A percentile compares a stretch with the other conserved stretches of the same genome.
phyloP scores from a whole-genome alignment of 2,329 filamentous ascomycete species.

The Alternaria metachromatica region DNA sequence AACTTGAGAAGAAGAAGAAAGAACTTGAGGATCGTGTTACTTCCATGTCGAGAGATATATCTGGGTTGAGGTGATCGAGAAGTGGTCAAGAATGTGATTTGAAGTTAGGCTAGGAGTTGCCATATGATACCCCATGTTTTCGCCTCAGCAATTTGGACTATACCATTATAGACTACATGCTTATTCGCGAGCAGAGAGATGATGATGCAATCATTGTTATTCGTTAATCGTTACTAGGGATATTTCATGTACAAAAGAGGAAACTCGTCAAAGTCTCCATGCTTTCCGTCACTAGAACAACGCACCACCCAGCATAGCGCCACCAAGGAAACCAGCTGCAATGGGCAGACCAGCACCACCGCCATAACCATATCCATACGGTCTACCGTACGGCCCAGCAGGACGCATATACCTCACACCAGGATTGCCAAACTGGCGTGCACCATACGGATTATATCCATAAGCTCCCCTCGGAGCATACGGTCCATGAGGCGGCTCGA shows the following conservation, averaged over 20 bases:
- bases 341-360: slow-evolving; percentile 46
- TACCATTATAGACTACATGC: background rate
- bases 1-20: slow-evolving; percentile 69
- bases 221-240: background rate
- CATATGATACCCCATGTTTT: slow-evolving; percentile 10
- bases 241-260: background rate
- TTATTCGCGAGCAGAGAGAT: background rate
- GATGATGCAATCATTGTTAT: background rate
- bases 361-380: slow-evolving; percentile 48
- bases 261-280: background rate
- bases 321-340: slow-evolving; percentile 44
- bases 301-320: slow-evolving; percentile 41
- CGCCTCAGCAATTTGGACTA: background rate
- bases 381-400: slow-evolving; percentile 53
- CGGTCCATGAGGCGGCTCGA: slow-evolving; percentile 59
- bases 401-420: slow-evolving; percentile 60
- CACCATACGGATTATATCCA: slow-evolving; percentile 56
- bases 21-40: slow-evolving; percentile 68
- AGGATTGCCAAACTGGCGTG: slow-evolving; percentile 55
- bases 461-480: slow-evolving; percentile 40
- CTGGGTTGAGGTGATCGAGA: slow-evolving; percentile 56
- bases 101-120: slow-evolving; percentile 1
- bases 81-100: background rate
- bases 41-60: slow-evolving; percentile 73
- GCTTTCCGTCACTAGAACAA: slow-evolving; percentile 24